A percentile compares a stretch with the other conserved stretches of the same genome.
Conservation (phyloP, 768 basidiomycete species). For the Phaffia tasmanica region DNA sequence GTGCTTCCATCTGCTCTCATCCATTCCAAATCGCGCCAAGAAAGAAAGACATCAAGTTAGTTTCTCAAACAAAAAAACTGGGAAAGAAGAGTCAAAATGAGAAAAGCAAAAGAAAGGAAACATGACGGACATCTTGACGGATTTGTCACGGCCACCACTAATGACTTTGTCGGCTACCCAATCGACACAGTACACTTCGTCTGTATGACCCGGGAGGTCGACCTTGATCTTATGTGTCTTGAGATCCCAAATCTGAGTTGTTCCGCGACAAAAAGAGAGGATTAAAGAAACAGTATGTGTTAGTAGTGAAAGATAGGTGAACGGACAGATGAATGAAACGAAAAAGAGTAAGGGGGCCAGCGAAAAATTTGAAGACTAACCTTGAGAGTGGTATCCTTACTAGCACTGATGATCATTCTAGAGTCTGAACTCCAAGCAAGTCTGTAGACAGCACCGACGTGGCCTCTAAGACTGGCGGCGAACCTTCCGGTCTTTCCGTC, state of each 20-base stretch:
- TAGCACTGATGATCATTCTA: conserved; percentile 79
- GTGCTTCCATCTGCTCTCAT: conserved; percentile 24
- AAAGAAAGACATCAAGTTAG: not conserved
- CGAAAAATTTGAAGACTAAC: conserved; percentile 41
- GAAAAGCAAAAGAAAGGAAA: not conserved
- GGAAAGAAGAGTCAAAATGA: not conserved
- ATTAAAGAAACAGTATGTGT: not conserved
- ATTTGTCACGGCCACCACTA: conserved; percentile 85
- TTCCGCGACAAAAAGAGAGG: conserved; percentile 9
- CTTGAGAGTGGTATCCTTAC: conserved; percentile 92
- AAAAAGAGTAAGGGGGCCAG: not conserved
- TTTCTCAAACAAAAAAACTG: not conserved
- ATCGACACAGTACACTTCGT: conserved; percentile 98
- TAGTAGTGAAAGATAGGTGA: not conserved
- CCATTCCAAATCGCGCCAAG: not conserved
- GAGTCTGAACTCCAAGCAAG: conserved; percentile 93
- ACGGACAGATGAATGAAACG: not conserved
- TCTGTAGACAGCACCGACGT: conserved; percentile 87
- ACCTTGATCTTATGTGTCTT: conserved; percentile 90
- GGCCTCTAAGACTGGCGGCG: conserved; percentile 77
- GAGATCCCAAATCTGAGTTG: conserved; percentile 75
- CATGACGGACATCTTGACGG: conserved; percentile 73
- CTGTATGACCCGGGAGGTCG: conserved; percentile 89
- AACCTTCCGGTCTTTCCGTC: conserved; percentile 66
- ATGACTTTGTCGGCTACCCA: conserved; percentile 99